phyloP scores from a whole-genome alignment of 2,329 filamentous ascomycete species.

The Zelopaecilomyces penicillatus region DNA sequence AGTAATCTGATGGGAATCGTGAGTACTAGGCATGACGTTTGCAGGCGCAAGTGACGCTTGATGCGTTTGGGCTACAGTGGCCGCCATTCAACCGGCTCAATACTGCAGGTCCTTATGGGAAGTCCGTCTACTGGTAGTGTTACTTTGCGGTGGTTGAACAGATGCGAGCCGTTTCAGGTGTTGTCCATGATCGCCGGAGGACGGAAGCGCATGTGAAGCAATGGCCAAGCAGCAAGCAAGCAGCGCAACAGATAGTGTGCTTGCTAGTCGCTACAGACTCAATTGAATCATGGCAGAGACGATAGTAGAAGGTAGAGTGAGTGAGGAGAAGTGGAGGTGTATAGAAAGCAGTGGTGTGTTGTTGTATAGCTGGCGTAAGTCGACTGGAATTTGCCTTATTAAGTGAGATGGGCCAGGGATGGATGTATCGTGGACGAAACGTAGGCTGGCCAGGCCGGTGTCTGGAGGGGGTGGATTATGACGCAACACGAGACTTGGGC shows the following conservation, averaged over 20 bases:
- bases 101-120: no score
- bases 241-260: not conserved
- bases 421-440: no score
- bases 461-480: no score
- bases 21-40: slow-evolving; percentile 5
- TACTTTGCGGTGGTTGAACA: no score
- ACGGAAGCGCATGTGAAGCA: not conserved
- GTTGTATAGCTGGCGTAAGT: no score
- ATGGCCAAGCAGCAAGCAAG: not conserved
- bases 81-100: slow-evolving; percentile 9
- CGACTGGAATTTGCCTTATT: no score
- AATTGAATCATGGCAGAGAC: slow-evolving; percentile 6
- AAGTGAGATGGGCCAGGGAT: no score
- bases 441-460: no score
- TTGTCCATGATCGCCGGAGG: slow-evolving; percentile 6
- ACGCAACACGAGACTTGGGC: no score
- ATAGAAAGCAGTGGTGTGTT: no score
- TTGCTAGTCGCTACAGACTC: slow-evolving; percentile 3
- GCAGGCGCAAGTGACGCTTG: slow-evolving; percentile 5
- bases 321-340: not conserved
- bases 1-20: slow-evolving; percentile 4
- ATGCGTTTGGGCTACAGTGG: slow-evolving; percentile 12
- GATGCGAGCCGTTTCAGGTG: not conserved
- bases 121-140: no score
- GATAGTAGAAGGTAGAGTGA: slow-evolving; percentile 1